Base-by-base conservation (phyloP, 2,329 filamentous ascomycete species). In the Verticillium dahliae region DNA sequence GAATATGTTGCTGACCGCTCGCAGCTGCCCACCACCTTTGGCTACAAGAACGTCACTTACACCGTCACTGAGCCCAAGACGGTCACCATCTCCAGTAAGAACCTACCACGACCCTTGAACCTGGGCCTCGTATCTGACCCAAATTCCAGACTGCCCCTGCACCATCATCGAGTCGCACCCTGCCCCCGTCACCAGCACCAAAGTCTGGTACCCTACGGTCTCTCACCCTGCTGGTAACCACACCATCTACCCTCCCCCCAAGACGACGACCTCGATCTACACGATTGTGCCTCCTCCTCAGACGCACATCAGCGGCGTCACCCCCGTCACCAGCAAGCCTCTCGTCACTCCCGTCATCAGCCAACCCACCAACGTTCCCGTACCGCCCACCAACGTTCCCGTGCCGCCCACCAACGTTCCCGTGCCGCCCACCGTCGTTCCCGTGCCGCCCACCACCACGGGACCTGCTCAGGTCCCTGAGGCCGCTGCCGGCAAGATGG, bases 71-170 rank as follows among this genome's bases (percentile, higher is more conserved):
- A 70, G 64, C 70, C 73, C 34, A 78, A 75, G 38, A 78, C 74
- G 52, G 59, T 81, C 61, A 81, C 79, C 65, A 71, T 81, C 65
- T 79, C 75, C 60, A 77, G 77, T 80, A 69, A 68, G 76, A 68
- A 10, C 18, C 18, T 22, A 22, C 9, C 4, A 6, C 41, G 39
- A 22, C 34, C 34, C 33, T 5, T 56, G 5, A 37, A 4, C 14
- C 58, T 34, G 22, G n/a, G 6, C 13, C 52, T 57, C 37, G 15
- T 9, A 27, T 45, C 34, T 27, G 15, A 10, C 11, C 50, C 18
- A 22, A 22, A 5, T 15, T 34, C n/a, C 54, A 79, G 77, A 80
- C 73, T 81, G 79, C 67, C 79, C 79, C 60, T 81, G 78, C 68
- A 78, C 77, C 39, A 65, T 80, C 59, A 76, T 73, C 59, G 69